Evolutionary conservation across 1,284 basidiomycete species (phyloP), one percentile per base, ranked within the genome.

Genomic region (Pyrrhoderma lamaoense): DNA sequence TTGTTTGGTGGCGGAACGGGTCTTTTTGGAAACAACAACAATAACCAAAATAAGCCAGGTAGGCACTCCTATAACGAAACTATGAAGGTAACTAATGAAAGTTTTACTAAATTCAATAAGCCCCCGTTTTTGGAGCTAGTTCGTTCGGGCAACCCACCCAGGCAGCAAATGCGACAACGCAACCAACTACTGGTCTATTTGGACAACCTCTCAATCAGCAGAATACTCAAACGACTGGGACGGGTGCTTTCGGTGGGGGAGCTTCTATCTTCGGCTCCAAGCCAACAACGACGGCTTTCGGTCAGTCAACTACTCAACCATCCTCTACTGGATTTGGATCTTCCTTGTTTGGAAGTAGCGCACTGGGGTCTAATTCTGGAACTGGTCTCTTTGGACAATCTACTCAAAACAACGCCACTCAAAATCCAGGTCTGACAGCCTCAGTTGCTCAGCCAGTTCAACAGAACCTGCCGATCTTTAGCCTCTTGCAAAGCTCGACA

Each of bases 381-480:
- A 31, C 27, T 11, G 57, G 57, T 13, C 65, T 66, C 13, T 67
- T 79, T 34, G 71, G 70, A 48, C 65, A 68, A 8, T 71, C 76
- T 23, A 62, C 65, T 0, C 62, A 64, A 16, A 64, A 65, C 50
- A 66, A 64, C 38, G 48, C 36, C 43, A 36, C 37, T 39, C 61
- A 60, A 48, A 66, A 70, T 21, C 77, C 80, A 62, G 75, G 11
- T 70, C 74, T 94, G 50, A 88, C 82, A 11, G 88, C 91, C 0
- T 93, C 91, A 8, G 89, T 98, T 61, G 85, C 88, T 44, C 85
- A 93, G 63, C 93, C 95, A 0, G 93, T 98, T 64, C 89, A 88
- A 39, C 77, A 82, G 53, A 93, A 90, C 62, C 71, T 89, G 37
- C 82, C 85, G 1, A 81, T 88, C 43, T 88, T 87, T 60, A 79